Conservation (phyloP, 1,139 yeast genomes). For the Keqinozyma sinolaborantium region DNA sequence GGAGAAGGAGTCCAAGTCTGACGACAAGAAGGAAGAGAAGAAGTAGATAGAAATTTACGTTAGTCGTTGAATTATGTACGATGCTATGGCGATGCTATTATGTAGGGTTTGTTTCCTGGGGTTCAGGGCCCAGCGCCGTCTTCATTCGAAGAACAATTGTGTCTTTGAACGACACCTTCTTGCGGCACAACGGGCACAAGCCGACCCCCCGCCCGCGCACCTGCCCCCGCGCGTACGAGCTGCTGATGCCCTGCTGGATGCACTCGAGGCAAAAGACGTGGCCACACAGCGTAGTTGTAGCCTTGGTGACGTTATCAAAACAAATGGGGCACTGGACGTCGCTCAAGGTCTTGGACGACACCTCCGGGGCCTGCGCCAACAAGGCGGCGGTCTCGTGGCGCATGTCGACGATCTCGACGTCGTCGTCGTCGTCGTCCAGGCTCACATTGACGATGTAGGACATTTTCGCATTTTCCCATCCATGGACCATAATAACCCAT, state of each 20-base stretch:
- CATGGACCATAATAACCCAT: slow-evolving; percentile 29
- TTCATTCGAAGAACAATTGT: slow-evolving; percentile 35
- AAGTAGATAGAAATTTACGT: too few relatives aligned
- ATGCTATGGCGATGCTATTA: too few relatives aligned
- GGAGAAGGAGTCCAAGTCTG: too few relatives aligned
- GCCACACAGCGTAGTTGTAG: slow-evolving; percentile 44
- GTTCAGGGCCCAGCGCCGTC: slow-evolving; percentile 11
- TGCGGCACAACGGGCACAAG: slow-evolving; percentile 44
- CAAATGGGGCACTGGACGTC: slow-evolving; percentile 47
- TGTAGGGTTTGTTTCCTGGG: slow-evolving; percentile 12
- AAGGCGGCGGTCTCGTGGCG: slow-evolving; percentile 32
- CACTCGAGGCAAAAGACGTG: slow-evolving; percentile 46
- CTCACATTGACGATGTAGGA: slow-evolving; percentile 3
- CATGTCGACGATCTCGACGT: slow-evolving; percentile 37
- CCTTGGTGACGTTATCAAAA: slow-evolving; percentile 37
- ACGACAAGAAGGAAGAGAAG: too few relatives aligned
- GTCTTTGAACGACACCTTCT: slow-evolving; percentile 37
- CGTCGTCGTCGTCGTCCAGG: slow-evolving; percentile 31
- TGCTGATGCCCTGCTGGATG: slow-evolving; percentile 38
- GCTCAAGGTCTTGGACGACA: slow-evolving; percentile 27
- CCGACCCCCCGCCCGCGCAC: slow-evolving; percentile 36
- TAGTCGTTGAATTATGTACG: too few relatives aligned
- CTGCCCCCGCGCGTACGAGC: slow-evolving; percentile 45
- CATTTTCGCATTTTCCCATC: too few relatives aligned
- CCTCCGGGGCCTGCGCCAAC: slow-evolving; percentile 18